These are phyloP conservation scores for Cerioporus squamosus DNA, from an alignment of 1,284 basidiomycete species.

Conservation along the genomic window DNA sequence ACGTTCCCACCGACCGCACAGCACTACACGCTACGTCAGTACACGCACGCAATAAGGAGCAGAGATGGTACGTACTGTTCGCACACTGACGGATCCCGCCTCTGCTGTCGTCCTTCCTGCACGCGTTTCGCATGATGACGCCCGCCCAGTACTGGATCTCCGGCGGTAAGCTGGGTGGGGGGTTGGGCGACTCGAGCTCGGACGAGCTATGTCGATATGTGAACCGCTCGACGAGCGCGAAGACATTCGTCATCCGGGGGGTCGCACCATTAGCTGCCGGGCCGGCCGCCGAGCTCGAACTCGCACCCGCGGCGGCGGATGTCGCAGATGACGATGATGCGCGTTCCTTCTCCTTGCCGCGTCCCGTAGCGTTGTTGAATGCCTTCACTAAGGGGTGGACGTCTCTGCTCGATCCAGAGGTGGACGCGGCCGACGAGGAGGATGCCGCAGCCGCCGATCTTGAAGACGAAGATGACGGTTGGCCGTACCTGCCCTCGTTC, in stretches of 20 bases:
- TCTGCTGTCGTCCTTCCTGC: conserved; percentile 91
- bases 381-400: conserved; percentile 36
- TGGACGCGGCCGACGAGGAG: not conserved
- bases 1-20: conserved; percentile 94
- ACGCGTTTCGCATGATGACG: conserved; percentile 99
- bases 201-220: conserved; percentile 90
- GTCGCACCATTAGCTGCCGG: conserved; percentile 19
- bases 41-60: conserved; percentile 6
- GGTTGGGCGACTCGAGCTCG: conserved; percentile 74
- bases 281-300: conserved; percentile 27
- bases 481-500: conserved; percentile 11
- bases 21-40: conserved; percentile 58
- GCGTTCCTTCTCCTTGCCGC: conserved; percentile 40
- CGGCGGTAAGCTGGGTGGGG: conserved; percentile 74
- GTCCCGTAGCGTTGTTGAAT: conserved; percentile 34
- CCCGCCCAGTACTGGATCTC: conserved; percentile 99
- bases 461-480: conserved; percentile 1
- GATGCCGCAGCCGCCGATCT: not conserved
- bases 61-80: conserved; percentile 70
- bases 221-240: conserved; percentile 95
- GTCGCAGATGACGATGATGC: conserved; percentile 20
- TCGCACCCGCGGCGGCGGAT: conserved; percentile 17
- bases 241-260: conserved; percentile 81
- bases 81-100: conserved; percentile 98
- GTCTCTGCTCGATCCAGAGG: conserved; percentile 26